Evolutionary conservation across 805 yeast species (phyloP).

Genomic region (Saturnispora sanitii): DNA sequence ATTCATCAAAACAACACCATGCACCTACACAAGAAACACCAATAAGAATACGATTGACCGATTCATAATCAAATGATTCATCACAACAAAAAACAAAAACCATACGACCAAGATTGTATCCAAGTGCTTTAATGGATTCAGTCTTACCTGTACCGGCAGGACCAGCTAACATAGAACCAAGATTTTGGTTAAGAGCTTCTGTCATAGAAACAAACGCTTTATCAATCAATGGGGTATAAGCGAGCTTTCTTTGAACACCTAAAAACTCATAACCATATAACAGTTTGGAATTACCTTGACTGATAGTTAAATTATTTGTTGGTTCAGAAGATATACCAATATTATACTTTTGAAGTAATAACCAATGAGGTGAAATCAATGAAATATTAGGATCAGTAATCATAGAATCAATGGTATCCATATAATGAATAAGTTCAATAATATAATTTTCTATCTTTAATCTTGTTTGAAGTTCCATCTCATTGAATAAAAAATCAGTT

Average conservation of each 20-base stretch:
- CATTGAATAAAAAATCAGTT: slow-evolving; percentile 9
- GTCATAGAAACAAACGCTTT: slow-evolving; percentile 59
- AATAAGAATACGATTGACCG: slow-evolving; percentile 64
- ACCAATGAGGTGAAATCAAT: slow-evolving; percentile 34
- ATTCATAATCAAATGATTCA: slow-evolving; percentile 71
- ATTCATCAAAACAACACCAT: slow-evolving; percentile 96
- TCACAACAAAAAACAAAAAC: slow-evolving; percentile 89
- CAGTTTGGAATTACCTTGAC: slow-evolving; percentile 43
- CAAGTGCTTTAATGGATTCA: slow-evolving; percentile 79
- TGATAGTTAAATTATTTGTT: slow-evolving; percentile 29
- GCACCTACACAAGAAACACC: slow-evolving; percentile 81
- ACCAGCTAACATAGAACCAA: slow-evolving; percentile 90
- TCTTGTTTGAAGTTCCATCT: slow-evolving; percentile 25
- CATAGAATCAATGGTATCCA: slow-evolving; percentile 26
- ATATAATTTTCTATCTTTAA: slow-evolving; percentile 50
- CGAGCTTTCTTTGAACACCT: slow-evolving; percentile 65
- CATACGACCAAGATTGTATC: slow-evolving; percentile 66
- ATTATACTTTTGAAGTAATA: slow-evolving; percentile 42
- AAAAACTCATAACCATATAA: slow-evolving; percentile 74
- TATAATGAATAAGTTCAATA: slow-evolving; percentile 57
- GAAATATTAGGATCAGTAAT: neutral
- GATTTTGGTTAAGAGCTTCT: slow-evolving; percentile 58
- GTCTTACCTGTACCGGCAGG: slow-evolving; percentile 99
- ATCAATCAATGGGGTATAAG: slow-evolving; percentile 64
- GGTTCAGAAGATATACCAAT: slow-evolving; percentile 23